Percentiles rank a stretch among this genome's conserved stretches.
phyloP scores from a whole-genome alignment of 2,329 filamentous ascomycete species.

The Venturia nashicola region DNA sequence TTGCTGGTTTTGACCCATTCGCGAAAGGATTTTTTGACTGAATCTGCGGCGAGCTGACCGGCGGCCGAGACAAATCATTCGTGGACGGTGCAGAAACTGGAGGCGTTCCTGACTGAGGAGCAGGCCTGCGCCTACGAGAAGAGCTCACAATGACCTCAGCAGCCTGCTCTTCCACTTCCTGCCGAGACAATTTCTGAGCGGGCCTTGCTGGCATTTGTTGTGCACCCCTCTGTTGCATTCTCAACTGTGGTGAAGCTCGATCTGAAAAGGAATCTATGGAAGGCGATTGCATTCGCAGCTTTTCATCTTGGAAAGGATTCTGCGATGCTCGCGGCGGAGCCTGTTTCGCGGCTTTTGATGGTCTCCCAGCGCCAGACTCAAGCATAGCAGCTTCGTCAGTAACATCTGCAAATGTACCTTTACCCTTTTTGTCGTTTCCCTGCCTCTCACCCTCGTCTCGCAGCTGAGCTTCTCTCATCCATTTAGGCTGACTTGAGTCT shows the following conservation, averaged over 20 bases:
- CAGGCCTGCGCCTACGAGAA: slow-evolving; percentile 54
- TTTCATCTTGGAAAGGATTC: slow-evolving; percentile 8
- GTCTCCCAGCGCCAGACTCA: slow-evolving; percentile 52
- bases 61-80: slow-evolving; percentile 1
- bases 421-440: slow-evolving; percentile 10
- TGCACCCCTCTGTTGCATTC: slow-evolving; percentile 24
- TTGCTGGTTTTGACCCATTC: slow-evolving; percentile 14
- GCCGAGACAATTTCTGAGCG: slow-evolving; percentile 54
- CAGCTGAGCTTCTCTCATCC: slow-evolving; percentile 69
- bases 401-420: slow-evolving; percentile 17
- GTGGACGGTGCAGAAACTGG: background rate
- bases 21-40: slow-evolving; percentile 28
- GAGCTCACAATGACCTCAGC: slow-evolving; percentile 81
- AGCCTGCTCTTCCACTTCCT: slow-evolving; percentile 66
- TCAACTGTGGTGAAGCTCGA: slow-evolving; percentile 27
- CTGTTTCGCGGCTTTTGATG: slow-evolving; percentile 26
- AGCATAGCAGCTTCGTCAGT: slow-evolving; percentile 61
- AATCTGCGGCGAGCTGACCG: slow-evolving; percentile 22
- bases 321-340: slow-evolving; percentile 15
- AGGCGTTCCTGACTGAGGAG: slow-evolving; percentile 24
- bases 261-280: slow-evolving; percentile 20
- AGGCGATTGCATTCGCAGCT: slow-evolving; percentile 11
- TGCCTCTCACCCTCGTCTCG: slow-evolving; percentile 14
- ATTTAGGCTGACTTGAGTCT: slow-evolving; percentile 76
- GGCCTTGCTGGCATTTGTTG: slow-evolving; percentile 26